Evolutionary conservation across 164 flowering plant species (phyloP).

Genomic region (Akebia trifoliata): DNA sequence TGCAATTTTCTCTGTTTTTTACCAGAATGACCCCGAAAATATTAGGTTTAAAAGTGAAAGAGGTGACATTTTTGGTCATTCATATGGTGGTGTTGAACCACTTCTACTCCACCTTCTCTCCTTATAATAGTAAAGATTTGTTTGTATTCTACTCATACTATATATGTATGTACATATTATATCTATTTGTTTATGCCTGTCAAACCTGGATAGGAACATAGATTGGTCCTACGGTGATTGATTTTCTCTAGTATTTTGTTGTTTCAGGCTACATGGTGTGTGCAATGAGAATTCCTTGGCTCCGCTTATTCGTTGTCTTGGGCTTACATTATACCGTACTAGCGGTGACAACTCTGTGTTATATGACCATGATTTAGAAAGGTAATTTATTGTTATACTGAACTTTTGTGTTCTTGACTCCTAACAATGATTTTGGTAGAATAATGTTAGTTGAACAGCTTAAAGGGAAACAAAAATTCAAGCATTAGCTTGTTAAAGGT

Average conservation of each 20-base stretch:
- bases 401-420: neutral
- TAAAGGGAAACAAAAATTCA: no score
- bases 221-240: neutral
- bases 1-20: no score
- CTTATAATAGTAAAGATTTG: no score
- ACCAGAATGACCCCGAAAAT: no score
- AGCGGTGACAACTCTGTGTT: constrained; percentile 89
- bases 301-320: constrained; percentile 69
- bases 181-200: neutral
- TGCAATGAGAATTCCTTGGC: constrained; percentile 97
- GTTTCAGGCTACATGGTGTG: constrained; percentile 85
- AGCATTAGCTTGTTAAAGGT: no score
- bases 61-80: no score
- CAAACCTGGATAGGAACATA: neutral
- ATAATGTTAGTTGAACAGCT: no score
- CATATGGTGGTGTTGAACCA: no score
- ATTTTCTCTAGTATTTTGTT: constrained; percentile 3
- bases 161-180: neutral
- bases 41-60: no score
- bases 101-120: no score
- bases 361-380: constrained; percentile 92
- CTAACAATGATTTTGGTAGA: neutral
- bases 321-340: constrained; percentile 83
- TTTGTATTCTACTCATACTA: no score
- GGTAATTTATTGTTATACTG: constrained; percentile 34